Evolutionary conservation across 106 monocot genomes (phyloP), one percentile per base, ranked within the genome.

Genomic region (Allium fistulosum): DNA sequence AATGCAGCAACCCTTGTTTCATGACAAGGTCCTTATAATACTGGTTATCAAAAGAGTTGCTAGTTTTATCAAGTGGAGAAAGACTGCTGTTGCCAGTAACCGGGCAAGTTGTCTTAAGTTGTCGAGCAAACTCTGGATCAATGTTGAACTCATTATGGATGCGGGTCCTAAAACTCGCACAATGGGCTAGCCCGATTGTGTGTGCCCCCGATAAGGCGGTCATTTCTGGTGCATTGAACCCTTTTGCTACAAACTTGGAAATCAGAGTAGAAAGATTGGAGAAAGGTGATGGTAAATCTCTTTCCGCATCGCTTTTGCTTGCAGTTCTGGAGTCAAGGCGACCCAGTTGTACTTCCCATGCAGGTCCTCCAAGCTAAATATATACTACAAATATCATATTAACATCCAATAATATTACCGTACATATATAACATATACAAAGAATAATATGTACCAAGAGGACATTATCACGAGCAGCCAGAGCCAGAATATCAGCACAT

Each of bases 401-500:
- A 2, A 7, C 6, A n/a, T 63, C 2, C 15, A 37, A 37, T 37
- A 37, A 37, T 37, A 37, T 37, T 5, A 37, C 37, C 37, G 37
- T 37, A 37, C 5, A 37, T 37, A 5, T 37, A 22, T 22, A 22
- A 22, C 22, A 22, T 22, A 22, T 37, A 4, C 37, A 37, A 8
- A 0, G 17, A 16, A 9, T n/a, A 8, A 11, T 37, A 49, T 9
- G n/a, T 46, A 81, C 81, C 76, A 67, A 52, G 63, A 57, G 14
- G 7, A 78, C 65, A 9, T 73, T 68, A 48, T 78, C 77, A 17
- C 77, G 77, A 2, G 88, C 77, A 3, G 75, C 61, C 22, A 85
- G 69, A 57, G 82, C 74, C 47, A 83, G 71, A 49, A 81, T 82
- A 66, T 89, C 80, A 18, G 82, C 80, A 55, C 82, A 80, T 12